Percentiles rank a stretch among this genome's conserved stretches.
These are phyloP conservation scores for Diaporthe aspalathi DNA, from an alignment of 2,329 filamentous ascomycete genomes.

Conservation along the genomic window DNA sequence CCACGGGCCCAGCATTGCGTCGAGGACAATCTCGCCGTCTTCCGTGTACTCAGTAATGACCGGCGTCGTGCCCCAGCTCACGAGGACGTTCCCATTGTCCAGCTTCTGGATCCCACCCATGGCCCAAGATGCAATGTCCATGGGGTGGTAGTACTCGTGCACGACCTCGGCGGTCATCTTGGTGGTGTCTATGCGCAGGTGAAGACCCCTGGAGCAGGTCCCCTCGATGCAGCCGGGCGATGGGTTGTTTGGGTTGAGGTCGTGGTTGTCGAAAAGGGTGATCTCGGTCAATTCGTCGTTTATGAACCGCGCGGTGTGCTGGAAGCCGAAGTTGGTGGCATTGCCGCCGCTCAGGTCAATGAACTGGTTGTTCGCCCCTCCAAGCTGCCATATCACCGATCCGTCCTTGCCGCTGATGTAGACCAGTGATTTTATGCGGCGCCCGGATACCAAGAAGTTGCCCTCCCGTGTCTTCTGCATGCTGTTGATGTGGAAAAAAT, in stretches of 20 bases:
- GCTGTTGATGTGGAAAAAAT: constrained; percentile 69
- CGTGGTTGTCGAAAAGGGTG: constrained; percentile 61
- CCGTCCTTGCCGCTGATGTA: constrained; percentile 60
- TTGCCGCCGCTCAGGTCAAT: constrained; percentile 47
- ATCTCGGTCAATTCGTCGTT: constrained; percentile 51
- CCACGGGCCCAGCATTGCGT: constrained; percentile 53
- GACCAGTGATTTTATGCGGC: constrained; percentile 49
- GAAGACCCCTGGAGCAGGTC: constrained; percentile 43
- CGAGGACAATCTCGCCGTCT: constrained; percentile 54
- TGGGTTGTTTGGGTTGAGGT: constrained; percentile 44
- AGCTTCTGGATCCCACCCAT: constrained; percentile 39
- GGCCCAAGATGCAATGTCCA: constrained; percentile 38
- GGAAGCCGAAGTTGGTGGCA: constrained; percentile 58
- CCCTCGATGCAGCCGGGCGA: constrained; percentile 34
- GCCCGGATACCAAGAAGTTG: constrained; percentile 66
- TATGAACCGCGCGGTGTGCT: constrained; percentile 58
- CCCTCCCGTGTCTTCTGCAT: constrained; percentile 62
- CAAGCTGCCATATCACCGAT: constrained; percentile 62
- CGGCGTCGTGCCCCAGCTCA: constrained; percentile 60
- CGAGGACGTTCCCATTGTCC: constrained; percentile 50
- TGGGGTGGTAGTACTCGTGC: constrained; percentile 51
- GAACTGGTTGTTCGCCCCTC: constrained; percentile 61
- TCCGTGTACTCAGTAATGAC: constrained; percentile 58
- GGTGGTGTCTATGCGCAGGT: constrained; percentile 50
- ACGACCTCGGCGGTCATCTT: constrained; percentile 57